Base-by-base conservation (phyloP, 306 rosid genomes). In the Myrica gale region DNA sequence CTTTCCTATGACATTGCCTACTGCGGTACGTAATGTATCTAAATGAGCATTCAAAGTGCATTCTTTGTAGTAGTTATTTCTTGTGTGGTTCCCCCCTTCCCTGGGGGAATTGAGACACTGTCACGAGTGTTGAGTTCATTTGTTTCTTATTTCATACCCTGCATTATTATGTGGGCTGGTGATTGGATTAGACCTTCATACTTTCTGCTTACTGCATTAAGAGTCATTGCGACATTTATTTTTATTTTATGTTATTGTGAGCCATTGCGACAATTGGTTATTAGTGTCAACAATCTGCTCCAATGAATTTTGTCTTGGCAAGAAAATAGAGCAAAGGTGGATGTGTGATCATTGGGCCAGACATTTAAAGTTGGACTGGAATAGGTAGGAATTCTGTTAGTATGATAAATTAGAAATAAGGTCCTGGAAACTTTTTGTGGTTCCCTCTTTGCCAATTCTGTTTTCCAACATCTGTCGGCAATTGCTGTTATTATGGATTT, bases 1-100 rank as follows among this genome's bases (percentile, higher is more conserved):
- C 68, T 90, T 96, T 42, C 81, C 79, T 79, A 71, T 87, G 47
- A 77, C 90, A 78, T 86, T 90, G 87, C 98, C 96, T 2, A 89
- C 93, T 12, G 90, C 93, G 66, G 99, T 96, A 89, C 57, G 98
- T 76, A 69, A 72, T 69, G 39, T 6, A 23, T 82, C 72, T 79
- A 69, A 63, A 63, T 55, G 65, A 61, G 61, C 76, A 69, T 13
- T 44, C 39, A 51, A 51, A 65, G 42, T 68, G 20, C 26, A 54
- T 67, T 32, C 57, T 42, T 80, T 48, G 13, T 48, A 48, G 15
- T 15, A 11, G 5, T 47, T 47, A 15, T 8, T 10, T 47, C 51
- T 10, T 32, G 37, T 32, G 37, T 2, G 37, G 37, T 32, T 32
- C 37, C 37, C 37, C 37, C 37, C 37, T 32, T 32, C 37, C 37